Percentiles rank a stretch among this genome's conserved stretches.
phyloP scores from a whole-genome alignment of 1,284 basidiomycete genomes.

The Sphagnurus paluster region DNA sequence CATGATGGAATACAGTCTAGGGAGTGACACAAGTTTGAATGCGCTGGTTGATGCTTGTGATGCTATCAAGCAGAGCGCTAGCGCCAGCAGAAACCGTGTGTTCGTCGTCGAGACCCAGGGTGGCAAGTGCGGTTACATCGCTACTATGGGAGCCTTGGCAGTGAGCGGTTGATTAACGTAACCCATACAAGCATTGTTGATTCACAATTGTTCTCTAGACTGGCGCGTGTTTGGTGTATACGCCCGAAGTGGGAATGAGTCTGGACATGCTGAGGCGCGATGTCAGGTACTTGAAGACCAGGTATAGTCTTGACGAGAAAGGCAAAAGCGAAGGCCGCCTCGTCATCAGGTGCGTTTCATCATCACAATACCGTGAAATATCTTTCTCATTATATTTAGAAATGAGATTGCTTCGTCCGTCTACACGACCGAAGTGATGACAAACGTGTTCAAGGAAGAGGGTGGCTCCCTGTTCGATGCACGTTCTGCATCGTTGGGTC shows the following conservation, averaged over 20 bases:
- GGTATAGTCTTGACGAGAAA: slow-evolving; percentile 85
- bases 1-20: slow-evolving; percentile 93
- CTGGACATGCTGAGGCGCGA: slow-evolving; percentile 83
- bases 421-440: slow-evolving; percentile 92
- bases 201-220: no score
- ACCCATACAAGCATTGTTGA: no score
- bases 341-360: slow-evolving; percentile 74
- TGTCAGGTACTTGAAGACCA: slow-evolving; percentile 86
- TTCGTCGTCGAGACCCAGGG: slow-evolving; percentile 99
- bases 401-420: slow-evolving; percentile 87
- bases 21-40: slow-evolving; percentile 95
- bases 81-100: slow-evolving; percentile 91
- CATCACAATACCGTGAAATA: no score
- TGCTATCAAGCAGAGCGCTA: slow-evolving; percentile 97
- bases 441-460: slow-evolving; percentile 94
- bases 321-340: slow-evolving; percentile 93
- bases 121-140: slow-evolving; percentile 94
- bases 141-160: slow-evolving; percentile 92
- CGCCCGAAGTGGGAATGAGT: slow-evolving; percentile 88
- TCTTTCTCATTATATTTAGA: slow-evolving; percentile 43
- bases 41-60: slow-evolving; percentile 98
- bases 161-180: no score
- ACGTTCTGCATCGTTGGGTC: slow-evolving; percentile 90
- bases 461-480: slow-evolving; percentile 92
- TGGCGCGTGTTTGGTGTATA: slow-evolving; percentile 94